Conservation (phyloP, 1,284 basidiomycete genomes). For the Apiotrichum brassicae region DNA sequence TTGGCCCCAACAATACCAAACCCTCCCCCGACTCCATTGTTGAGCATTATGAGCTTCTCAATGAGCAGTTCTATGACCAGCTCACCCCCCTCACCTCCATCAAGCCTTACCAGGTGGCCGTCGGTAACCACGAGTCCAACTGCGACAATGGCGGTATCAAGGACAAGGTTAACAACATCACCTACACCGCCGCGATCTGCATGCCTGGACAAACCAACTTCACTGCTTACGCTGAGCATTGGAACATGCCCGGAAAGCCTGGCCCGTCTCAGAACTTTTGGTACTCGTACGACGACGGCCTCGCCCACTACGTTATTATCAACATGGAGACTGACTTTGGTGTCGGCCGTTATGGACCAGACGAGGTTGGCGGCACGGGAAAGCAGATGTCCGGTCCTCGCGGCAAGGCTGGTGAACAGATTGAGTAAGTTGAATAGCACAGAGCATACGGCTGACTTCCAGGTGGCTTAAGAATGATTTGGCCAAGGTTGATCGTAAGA, state of each 20-base stretch:
- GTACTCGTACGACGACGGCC: constrained; percentile 29
- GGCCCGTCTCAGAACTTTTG: constrained; percentile 29
- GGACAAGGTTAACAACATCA: constrained; percentile 26
- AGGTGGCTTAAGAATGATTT: constrained; percentile 32
- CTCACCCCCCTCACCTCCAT: constrained; percentile 24
- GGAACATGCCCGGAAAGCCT: constrained; percentile 30
- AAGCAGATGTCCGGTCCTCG: constrained; percentile 21
- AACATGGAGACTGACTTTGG: constrained; percentile 33
- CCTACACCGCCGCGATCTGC: constrained; percentile 24
- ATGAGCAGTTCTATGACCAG: constrained; percentile 37
- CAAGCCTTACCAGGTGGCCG: constrained; percentile 31
- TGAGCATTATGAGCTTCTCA: constrained; percentile 29
- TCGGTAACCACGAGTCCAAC: constrained; percentile 31
- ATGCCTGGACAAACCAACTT: constrained; percentile 29
- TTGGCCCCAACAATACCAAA: constrained; percentile 16
- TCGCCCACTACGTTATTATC: constrained; percentile 28
- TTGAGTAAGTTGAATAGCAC: constrained; percentile 16
- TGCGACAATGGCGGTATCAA: constrained; percentile 21
- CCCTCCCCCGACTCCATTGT: constrained; percentile 9
- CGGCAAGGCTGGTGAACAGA: constrained; percentile 20
- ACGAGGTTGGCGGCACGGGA: constrained; percentile 22
- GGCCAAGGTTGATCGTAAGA: constrained; percentile 36
- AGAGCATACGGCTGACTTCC: not conserved
- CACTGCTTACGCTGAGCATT: constrained; percentile 31
- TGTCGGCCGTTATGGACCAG: constrained; percentile 16